Base-by-base conservation (phyloP, 495 filamentous ascomycete species). In the Penicillium pancosmium region DNA sequence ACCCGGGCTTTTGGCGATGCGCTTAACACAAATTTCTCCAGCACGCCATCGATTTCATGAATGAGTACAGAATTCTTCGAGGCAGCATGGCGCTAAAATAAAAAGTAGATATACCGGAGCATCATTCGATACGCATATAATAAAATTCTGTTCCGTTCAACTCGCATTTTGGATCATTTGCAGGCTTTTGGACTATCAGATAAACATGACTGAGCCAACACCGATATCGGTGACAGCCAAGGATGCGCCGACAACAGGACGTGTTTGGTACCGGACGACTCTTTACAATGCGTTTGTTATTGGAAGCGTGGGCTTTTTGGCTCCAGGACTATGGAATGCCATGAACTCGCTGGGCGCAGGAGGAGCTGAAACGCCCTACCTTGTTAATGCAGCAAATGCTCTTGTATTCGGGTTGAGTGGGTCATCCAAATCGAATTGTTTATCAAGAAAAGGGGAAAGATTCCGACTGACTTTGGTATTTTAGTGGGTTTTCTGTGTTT, bases 331-430 rank as follows among this genome's bases (percentile, higher is more conserved):
- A 33, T 75, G 68, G 68, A 80, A 80, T 61, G 86, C 86, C 15
- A 88, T 88, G 82, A 88, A 86, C 63, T 83, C 82, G 0, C 75
- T 88, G n/a, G 86, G 86, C 25, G 86, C 85, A 15, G 86, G 86
- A 41, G 86, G 86, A 31, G 77, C 78, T 13, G 76, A 82, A 59
- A 77, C 65, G 25, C 86, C 86, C 5, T 80, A 79, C 51, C 77
- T 88, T 34, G 79, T 88, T 54, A 88, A 88, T 60, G 80, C 78
- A n/a, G 86, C 83, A 3, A 88, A 88, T 68, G 79, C 84, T 0
- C 68, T 88, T n/a, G 85, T 83, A 2, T 88, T 88, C 60, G 80
- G 62, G 15, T 57, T 73, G 4, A 73, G 70, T 73, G 35, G 19
- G 5, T 55, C 7, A 33, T 43, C 25, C 10, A 15, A 2, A 46